phyloP scores from a whole-genome alignment of 2,329 filamentous ascomycete genomes.

The Curvularia hawaiiensis region DNA sequence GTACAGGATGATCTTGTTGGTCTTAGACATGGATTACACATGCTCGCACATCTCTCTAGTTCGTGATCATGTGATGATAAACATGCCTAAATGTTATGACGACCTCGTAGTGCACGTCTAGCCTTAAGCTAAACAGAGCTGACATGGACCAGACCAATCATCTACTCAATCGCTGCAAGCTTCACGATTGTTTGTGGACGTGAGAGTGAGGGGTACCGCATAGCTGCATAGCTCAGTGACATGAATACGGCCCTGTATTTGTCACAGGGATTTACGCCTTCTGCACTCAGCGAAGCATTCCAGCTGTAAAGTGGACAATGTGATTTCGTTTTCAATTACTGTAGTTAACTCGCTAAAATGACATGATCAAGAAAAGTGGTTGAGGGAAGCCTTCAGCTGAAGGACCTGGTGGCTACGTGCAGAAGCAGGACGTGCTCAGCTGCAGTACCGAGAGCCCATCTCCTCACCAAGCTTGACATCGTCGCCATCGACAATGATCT shows the following conservation, averaged over 20 bases:
- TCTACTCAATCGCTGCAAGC: neutral
- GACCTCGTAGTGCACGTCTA: too few species aligned
- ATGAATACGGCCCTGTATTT: neutral
- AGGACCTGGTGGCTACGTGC: neutral
- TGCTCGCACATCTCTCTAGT: too few species aligned
- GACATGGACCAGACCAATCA: neutral
- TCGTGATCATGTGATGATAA: too few species aligned
- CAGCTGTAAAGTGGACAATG: neutral
- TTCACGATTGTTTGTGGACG: neutral
- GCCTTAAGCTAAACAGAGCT: too few species aligned
- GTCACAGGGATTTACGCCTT: too few species aligned
- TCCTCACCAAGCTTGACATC: slow-evolving; percentile 40
- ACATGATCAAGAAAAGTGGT: neutral
- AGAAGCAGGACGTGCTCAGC: neutral
- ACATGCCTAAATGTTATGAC: too few species aligned
- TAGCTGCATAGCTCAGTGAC: neutral
- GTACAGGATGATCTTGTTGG: too few species aligned
- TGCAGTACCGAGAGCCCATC: slow-evolving; percentile 38
- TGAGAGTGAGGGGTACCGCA: neutral
- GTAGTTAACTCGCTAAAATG: neutral
- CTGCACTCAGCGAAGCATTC: neutral
- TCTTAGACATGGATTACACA: too few species aligned
- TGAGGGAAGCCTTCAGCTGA: neutral
- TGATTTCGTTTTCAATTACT: neutral
- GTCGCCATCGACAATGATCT: slow-evolving; percentile 36